Evolutionary conservation across 2,329 filamentous ascomycete genomes (phyloP), one percentile per base, ranked within the genome.

Genomic region (Pyrenochaeta sp.): DNA sequence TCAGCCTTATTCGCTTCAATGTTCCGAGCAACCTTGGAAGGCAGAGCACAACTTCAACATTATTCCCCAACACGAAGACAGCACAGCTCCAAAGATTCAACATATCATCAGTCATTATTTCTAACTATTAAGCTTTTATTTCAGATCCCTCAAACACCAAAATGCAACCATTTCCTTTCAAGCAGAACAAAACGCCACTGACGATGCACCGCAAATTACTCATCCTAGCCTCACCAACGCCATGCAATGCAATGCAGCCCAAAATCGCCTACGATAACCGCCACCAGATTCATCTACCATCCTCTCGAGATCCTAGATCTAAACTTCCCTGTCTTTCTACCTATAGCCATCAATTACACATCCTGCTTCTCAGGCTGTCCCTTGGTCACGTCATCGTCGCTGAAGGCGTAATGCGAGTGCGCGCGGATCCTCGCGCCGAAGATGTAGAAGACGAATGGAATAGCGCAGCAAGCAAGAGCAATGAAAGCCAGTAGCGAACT

Each of bases 401-500:
- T 69, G 55, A 89, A 95, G 0, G 90, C 90, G 64, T 84, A 95
- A 69, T 83, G 87, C 61, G 85, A 89, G 45, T 79, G 76, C 41
- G 74, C 76, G 4, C 90, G 79, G 55, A 96, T 95, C 4, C 69
- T 68, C 11, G 84, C 88, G 3, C 90, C 90, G 58, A 83, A 90
- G 61, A 77, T 83, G 77, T 87, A 96, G 73, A 96, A 96, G 18
- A 89, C 69, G 67, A 86, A 96, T 0, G 90, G 90, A 55, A 95
- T 95, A 0, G 78, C 82, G 67, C 90, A 95, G 74, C 90, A 95
- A 0, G 82, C 86, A 5, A 95, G 74, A 11, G 81, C 83, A 55
- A 95, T 78, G 58, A 92, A 92, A 0, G 81, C 89, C 7, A 94
- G 73, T 7, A 94, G 77, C 0, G 81, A 80, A 35, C 83, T 84